Conservation (phyloP, 768 basidiomycete species). For the Russula abietina region DNA sequence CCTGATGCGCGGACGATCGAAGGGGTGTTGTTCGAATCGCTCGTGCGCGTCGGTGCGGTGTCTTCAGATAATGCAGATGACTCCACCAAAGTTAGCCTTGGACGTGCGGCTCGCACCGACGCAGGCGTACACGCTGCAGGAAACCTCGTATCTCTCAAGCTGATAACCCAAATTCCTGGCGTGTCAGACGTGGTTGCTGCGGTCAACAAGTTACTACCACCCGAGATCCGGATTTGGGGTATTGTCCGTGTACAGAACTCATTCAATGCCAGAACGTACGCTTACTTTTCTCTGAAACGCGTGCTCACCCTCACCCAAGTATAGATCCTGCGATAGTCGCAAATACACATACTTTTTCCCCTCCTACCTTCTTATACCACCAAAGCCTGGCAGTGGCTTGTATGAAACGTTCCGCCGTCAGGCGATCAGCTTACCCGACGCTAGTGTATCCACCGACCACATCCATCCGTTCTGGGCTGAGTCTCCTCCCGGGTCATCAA, state of each 20-base stretch:
- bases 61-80: conserved; percentile 91
- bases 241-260: conserved; percentile 75
- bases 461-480: conserved; percentile 60
- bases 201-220: conserved; percentile 85
- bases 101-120: conserved; percentile 90
- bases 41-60: conserved; percentile 88
- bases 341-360: conserved; percentile 98
- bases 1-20: conserved; percentile 79
- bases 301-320: conserved; percentile 3
- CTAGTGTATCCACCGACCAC: conserved; percentile 24
- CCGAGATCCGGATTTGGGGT: conserved; percentile 89
- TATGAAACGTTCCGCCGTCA: conserved; percentile 39
- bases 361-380: conserved; percentile 86
- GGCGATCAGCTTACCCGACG: conserved; percentile 16
- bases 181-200: conserved; percentile 61
- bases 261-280: conserved; percentile 72
- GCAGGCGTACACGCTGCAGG: conserved; percentile 97
- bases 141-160: conserved; percentile 86
- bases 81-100: conserved; percentile 81
- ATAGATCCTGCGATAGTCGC: conserved; percentile 85
- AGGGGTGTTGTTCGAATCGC: conserved; percentile 78
- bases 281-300: background rate
- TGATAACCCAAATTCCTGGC: conserved; percentile 74
- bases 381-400: conserved; percentile 68
- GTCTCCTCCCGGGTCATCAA: conserved; percentile 33